Evolutionary conservation across 1,284 basidiomycete species (phyloP).

Genomic region (Irpex sp.): DNA sequence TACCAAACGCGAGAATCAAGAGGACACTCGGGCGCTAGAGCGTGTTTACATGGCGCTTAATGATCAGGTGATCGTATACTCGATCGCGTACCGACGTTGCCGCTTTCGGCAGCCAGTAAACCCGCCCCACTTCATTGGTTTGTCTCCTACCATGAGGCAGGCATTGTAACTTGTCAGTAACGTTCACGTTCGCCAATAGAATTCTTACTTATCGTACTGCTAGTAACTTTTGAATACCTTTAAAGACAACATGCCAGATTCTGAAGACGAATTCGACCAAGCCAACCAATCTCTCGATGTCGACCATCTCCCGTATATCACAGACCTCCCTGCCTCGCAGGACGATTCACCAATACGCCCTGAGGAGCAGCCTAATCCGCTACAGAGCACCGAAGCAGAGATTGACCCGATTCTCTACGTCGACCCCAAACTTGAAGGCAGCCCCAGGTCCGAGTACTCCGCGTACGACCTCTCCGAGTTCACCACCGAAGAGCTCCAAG

Average conservation of each 20-base stretch:
- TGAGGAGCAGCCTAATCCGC: not conserved
- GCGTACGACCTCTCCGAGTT: conserved; percentile 54
- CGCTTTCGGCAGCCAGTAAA: not conserved
- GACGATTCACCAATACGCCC: not conserved
- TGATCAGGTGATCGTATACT: not conserved
- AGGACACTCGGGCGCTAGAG: no score
- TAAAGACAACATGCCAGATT: not conserved
- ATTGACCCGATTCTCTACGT: no score
- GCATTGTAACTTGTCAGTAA: no score
- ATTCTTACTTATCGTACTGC: no score
- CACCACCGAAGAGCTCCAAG: conserved; percentile 51
- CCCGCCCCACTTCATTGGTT: not conserved
- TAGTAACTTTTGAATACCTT: no score
- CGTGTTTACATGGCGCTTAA: not conserved
- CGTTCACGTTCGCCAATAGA: no score
- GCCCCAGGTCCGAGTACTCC: conserved; percentile 27
- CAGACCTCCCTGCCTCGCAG: conserved; percentile 12
- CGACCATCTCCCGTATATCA: conserved; percentile 18
- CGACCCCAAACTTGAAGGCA: not conserved
- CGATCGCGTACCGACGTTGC: not conserved
- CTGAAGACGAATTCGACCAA: conserved; percentile 23
- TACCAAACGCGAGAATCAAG: no score
- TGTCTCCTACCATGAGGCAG: not conserved
- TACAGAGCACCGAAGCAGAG: no score
- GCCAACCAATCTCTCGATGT: conserved; percentile 18